phyloP scores from a whole-genome alignment of 345 rosid genomes.

The Isatis tinctoria region DNA sequence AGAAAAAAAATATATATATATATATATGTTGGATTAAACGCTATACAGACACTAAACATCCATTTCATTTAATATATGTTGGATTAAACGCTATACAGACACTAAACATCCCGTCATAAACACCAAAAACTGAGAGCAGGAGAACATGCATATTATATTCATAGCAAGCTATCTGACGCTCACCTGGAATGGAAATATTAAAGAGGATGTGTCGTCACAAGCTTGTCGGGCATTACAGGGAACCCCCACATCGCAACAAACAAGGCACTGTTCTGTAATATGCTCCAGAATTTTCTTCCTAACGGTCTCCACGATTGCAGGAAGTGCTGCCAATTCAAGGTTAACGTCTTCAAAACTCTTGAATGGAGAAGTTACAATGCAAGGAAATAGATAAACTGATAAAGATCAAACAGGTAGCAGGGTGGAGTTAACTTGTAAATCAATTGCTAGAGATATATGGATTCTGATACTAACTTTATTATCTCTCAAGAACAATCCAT shows the following conservation, averaged over 20 bases:
- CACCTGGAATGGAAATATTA: slow-evolving; percentile 97
- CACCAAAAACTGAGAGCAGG: not conserved
- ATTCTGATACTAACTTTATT: not conserved
- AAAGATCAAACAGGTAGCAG: not conserved
- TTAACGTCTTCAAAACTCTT: slow-evolving; percentile 16
- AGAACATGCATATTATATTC: not conserved
- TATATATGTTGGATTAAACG: not conserved
- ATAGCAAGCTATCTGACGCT: slow-evolving; percentile 4
- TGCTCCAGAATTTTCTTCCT: slow-evolving; percentile 78
- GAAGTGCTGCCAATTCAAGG: slow-evolving; percentile 54
- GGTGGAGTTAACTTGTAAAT: not conserved
- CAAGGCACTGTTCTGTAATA: slow-evolving; percentile 77
- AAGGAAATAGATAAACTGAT: not conserved
- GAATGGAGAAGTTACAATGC: not conserved
- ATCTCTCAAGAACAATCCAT: not conserved
- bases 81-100: not conserved
- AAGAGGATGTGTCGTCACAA: slow-evolving; percentile 84
- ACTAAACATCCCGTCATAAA: not conserved
- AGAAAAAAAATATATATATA: too few relatives aligned
- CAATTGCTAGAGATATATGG: slow-evolving; percentile 6
- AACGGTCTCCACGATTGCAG: slow-evolving; percentile 75
- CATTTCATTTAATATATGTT: too few relatives aligned
- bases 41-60: not conserved
- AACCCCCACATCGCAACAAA: slow-evolving; percentile 92
- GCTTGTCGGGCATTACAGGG: slow-evolving; percentile 87